Evolutionary conservation across 2,329 filamentous ascomycete species (phyloP).

Genomic region (Colletotrichum costaricense): DNA sequence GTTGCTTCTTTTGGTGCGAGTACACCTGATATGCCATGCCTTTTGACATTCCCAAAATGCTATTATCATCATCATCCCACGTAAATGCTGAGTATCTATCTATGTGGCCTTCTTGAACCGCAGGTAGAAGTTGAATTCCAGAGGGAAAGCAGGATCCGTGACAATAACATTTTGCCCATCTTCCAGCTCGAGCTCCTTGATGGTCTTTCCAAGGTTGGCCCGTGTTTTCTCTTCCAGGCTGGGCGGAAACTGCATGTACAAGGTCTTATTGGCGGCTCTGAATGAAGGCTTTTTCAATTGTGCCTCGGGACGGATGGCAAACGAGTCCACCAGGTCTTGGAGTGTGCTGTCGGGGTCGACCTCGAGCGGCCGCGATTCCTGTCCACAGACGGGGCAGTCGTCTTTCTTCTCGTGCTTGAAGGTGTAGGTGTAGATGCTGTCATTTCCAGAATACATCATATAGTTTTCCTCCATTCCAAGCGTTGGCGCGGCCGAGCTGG

Average conservation of each 20-base stretch:
- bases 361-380: conserved; percentile 78
- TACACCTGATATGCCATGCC: not conserved
- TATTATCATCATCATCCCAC: conserved; percentile 24
- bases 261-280: conserved; percentile 79
- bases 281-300: conserved; percentile 96
- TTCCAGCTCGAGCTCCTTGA: conserved; percentile 77
- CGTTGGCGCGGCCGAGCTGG: conserved; percentile 82
- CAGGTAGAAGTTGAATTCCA: conserved; percentile 71
- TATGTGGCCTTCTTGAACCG: conserved; percentile 52
- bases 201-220: conserved; percentile 82
- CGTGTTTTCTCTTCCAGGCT: conserved; percentile 87
- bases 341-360: conserved; percentile 80
- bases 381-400: conserved; percentile 95
- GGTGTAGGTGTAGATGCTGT: conserved; percentile 96
- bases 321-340: conserved; percentile 84
- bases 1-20: not conserved
- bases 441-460: conserved; percentile 99
- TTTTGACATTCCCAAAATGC: not conserved
- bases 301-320: conserved; percentile 85
- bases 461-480: conserved; percentile 87
- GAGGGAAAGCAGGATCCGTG: conserved; percentile 88
- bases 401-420: conserved; percentile 95
- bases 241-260: conserved; percentile 90
- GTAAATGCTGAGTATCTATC: not conserved
- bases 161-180: conserved; percentile 92